phyloP scores from a whole-genome alignment of 352 stramenopile genomes.

The Paralagenidium karlingii region DNA sequence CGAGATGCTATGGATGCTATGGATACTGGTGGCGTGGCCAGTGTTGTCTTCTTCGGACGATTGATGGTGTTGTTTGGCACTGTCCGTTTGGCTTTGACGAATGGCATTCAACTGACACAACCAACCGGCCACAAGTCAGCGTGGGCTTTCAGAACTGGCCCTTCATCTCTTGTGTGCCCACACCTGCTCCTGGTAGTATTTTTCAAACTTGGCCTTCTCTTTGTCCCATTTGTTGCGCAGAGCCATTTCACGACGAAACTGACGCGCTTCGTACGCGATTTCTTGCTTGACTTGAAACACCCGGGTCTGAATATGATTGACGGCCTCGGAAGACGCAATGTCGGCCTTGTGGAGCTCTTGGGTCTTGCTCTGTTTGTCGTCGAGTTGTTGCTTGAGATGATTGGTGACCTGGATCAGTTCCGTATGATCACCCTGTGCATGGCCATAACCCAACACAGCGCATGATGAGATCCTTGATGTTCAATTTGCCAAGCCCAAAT shows the following conservation, averaged over 20 bases:
- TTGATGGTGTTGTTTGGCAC: slow-evolving; percentile 1
- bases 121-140: slow-evolving; percentile 1
- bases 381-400: slow-evolving; percentile 42
- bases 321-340: slow-evolving; percentile 46
- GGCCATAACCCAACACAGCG: no score
- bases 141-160: not conserved
- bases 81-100: slow-evolving; percentile 4
- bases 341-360: slow-evolving; percentile 73
- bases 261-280: slow-evolving; percentile 40
- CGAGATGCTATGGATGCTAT: no score
- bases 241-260: slow-evolving; percentile 50
- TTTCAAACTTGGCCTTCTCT: slow-evolving; percentile 77
- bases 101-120: not conserved
- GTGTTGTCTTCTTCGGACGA: no score
- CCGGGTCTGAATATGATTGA: slow-evolving; percentile 56
- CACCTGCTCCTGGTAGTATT: slow-evolving; percentile 75
- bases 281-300: slow-evolving; percentile 55
- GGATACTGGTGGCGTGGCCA: no score
- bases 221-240: slow-evolving; percentile 63
- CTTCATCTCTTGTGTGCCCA: slow-evolving; percentile 3
- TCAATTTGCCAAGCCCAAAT: no score
- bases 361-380: slow-evolving; percentile 44
- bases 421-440: no score
- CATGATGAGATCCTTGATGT: no score
- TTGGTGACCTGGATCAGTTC: no score